Evolutionary conservation across 495 filamentous ascomycete genomes (phyloP).

Genomic region (Trichoderma gamsii): DNA sequence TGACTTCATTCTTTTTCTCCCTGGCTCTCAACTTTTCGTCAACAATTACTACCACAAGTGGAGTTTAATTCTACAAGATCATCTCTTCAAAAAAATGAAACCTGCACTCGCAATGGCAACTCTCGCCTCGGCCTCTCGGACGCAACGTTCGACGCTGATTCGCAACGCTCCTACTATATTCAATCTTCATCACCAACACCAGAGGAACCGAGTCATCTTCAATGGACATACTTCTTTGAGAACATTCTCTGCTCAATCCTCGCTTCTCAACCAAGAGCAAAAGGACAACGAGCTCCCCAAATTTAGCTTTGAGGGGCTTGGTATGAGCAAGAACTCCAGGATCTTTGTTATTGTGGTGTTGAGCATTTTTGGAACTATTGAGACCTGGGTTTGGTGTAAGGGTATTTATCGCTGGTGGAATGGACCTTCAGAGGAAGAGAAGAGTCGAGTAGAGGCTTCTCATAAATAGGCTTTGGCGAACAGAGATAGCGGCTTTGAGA

Average conservation of each 20-base stretch:
- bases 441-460: neutral
- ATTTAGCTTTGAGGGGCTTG: constrained; percentile 25
- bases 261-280: constrained; percentile 7
- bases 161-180: neutral
- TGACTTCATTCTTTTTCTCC: too few species aligned
- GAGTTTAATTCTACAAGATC: neutral
- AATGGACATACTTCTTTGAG: neutral
- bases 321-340: constrained; percentile 24
- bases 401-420: constrained; percentile 22
- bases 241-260: neutral
- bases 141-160: neutral
- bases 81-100: neutral
- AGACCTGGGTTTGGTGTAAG: constrained; percentile 25
- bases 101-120: neutral
- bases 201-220: neutral
- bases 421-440: neutral
- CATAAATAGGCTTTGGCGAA: too few species aligned
- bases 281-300: constrained; percentile 16
- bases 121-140: neutral
- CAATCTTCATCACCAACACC: neutral
- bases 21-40: too few species aligned
- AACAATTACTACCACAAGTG: too few species aligned
- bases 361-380: constrained; percentile 27
- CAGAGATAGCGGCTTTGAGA: neutral
- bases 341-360: constrained; percentile 23